Conservation (phyloP, 352 stramenopile genomes). For the Pythium dissotocum region DNA sequence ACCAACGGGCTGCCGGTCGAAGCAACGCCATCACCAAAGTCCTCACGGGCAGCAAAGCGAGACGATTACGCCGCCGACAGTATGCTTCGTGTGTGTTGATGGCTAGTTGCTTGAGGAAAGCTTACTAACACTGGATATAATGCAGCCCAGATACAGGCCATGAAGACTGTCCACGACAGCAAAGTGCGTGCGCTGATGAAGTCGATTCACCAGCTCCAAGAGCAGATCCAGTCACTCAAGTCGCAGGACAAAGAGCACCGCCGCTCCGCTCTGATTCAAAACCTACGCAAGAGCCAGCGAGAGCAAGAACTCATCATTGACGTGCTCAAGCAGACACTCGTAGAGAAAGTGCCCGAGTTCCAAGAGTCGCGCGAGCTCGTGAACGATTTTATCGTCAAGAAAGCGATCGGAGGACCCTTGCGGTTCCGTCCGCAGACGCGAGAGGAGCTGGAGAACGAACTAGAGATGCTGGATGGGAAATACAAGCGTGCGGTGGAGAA, state of each 20-base stretch:
- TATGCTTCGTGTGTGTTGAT: not conserved
- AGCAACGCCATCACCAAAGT: constrained; percentile 20
- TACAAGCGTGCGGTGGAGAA: constrained; percentile 67
- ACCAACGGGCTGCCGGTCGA: constrained; percentile 36
- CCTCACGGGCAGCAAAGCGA: not conserved
- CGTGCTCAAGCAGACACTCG: constrained; percentile 77
- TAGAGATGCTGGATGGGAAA: constrained; percentile 68
- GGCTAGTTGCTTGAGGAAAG: not conserved
- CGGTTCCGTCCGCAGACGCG: constrained; percentile 84
- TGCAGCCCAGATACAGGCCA: constrained; percentile 61
- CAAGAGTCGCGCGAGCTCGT: constrained; percentile 58
- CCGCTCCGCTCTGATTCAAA: constrained; percentile 83
- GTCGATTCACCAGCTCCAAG: constrained; percentile 81
- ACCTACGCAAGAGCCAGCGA: constrained; percentile 66
- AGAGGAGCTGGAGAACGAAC: constrained; percentile 87
- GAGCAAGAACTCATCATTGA: constrained; percentile 87
- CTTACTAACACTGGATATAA: not conserved
- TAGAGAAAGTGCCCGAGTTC: constrained; percentile 68
- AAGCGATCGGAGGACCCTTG: constrained; percentile 68
- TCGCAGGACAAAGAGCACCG: constrained; percentile 87
- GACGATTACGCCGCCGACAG: not conserved
- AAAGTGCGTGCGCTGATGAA: constrained; percentile 87
- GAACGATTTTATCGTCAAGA: constrained; percentile 89
- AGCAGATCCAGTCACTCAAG: constrained; percentile 70
- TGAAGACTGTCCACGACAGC: constrained; percentile 67